phyloP scores from a whole-genome alignment of 129 eudicot genomes.

The Gnaphalium uliginosum region DNA sequence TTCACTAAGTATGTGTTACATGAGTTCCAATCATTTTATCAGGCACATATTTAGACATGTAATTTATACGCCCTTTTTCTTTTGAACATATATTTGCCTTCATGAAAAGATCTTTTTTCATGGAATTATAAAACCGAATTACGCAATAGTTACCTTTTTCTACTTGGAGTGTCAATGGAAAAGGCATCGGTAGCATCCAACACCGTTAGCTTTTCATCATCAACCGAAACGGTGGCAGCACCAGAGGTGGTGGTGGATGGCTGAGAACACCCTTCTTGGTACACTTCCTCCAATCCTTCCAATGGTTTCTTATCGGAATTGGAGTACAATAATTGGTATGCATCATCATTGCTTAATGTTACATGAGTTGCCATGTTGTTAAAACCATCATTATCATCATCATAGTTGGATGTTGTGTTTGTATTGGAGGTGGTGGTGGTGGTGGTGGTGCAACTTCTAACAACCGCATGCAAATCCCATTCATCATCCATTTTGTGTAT shows the following conservation, averaged over 20 bases:
- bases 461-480: conserved; percentile 77
- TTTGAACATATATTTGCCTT: too few species aligned
- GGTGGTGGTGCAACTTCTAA: conserved; percentile 55
- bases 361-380: conserved; percentile 15
- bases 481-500: conserved; percentile 44
- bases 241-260: conserved; percentile 14
- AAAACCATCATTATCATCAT: conserved; percentile 24
- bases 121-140: not conserved
- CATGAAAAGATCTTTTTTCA: not conserved
- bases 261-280: conserved; percentile 39
- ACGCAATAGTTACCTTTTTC: conserved; percentile 37
- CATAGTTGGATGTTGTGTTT: conserved; percentile 6
- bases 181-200: conserved; percentile 14
- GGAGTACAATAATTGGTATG: conserved; percentile 17
- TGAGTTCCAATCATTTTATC: too few species aligned
- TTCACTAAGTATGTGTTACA: not conserved
- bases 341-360: not conserved
- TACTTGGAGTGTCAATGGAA: conserved; percentile 33
- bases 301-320: conserved; percentile 11
- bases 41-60: not conserved
- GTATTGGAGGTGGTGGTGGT: conserved; percentile 28
- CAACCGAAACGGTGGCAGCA: conserved; percentile 7
- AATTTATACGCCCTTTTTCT: not conserved
- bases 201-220: conserved; percentile 24
- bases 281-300: conserved; percentile 52